Evolutionary conservation across 2,329 filamentous ascomycete genomes (phyloP).

Genomic region (Ilyonectria mors-panacis): DNA sequence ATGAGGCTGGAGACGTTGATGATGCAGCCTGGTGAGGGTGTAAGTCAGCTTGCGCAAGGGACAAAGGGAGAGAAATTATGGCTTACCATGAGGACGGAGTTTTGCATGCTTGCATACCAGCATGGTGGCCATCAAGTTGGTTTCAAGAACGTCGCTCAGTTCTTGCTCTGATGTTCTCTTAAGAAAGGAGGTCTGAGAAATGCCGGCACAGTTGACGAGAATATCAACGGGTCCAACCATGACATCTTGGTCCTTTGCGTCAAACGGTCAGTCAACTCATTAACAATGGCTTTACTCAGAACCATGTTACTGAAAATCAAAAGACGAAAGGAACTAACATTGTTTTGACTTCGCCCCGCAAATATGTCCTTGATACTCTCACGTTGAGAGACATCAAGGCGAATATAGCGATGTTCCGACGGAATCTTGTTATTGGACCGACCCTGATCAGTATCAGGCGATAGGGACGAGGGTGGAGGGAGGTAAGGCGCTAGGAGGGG

Average conservation of each 20-base stretch:
- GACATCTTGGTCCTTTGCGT: conserved; percentile 25
- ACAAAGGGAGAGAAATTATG: background rate
- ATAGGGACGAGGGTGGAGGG: conserved; percentile 22
- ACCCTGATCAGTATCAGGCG: background rate
- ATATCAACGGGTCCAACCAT: conserved; percentile 63
- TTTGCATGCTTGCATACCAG: conserved; percentile 68
- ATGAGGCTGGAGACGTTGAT: conserved; percentile 88
- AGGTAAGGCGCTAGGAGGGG: conserved; percentile 49
- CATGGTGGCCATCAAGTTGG: conserved; percentile 79
- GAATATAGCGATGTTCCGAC: conserved; percentile 52
- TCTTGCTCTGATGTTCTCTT: conserved; percentile 64
- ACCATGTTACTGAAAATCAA: background rate
- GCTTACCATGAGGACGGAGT: conserved; percentile 51
- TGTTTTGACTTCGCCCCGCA: conserved; percentile 27
- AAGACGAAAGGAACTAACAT: conserved; percentile 26
- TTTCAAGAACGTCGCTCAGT: conserved; percentile 73
- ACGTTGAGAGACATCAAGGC: conserved; percentile 51
- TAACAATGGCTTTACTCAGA: background rate
- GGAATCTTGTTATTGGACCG: conserved; percentile 35
- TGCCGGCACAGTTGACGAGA: conserved; percentile 85
- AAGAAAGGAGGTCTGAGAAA: conserved; percentile 77
- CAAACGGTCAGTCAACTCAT: background rate
- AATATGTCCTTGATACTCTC: conserved; percentile 52
- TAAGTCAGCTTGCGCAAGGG: conserved; percentile 8
- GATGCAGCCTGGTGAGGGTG: conserved; percentile 70